Percentiles rank a stretch among this genome's conserved stretches.
Evolutionary conservation across 2,329 filamentous ascomycete genomes (phyloP).

Genomic region (Fusarium coicis): DNA sequence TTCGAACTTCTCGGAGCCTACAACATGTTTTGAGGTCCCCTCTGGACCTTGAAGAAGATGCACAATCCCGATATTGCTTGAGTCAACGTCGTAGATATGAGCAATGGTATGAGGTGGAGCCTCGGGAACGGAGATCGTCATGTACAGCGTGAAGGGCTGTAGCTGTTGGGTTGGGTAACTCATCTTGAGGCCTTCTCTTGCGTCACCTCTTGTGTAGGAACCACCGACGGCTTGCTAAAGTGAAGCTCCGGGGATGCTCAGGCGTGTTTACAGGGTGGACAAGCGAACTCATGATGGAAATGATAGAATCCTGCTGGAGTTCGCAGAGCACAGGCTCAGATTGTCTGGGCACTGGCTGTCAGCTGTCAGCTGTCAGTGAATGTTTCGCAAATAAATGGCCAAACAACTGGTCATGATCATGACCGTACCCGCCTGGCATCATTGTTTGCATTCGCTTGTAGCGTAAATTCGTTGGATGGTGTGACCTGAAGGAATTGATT

Average conservation of each 20-base stretch:
- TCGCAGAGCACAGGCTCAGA: not conserved
- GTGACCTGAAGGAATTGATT: not conserved
- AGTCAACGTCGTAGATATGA: slow-evolving; percentile 24
- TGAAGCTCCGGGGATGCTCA: not conserved
- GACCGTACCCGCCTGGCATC: not conserved
- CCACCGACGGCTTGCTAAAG: not conserved
- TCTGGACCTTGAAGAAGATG: slow-evolving; percentile 33
- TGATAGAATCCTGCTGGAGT: not conserved
- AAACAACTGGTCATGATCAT: not conserved
- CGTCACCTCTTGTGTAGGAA: not conserved
- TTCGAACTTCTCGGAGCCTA: slow-evolving; percentile 46
- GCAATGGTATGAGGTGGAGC: not conserved
- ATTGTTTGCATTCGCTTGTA: not conserved
- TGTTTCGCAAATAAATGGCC: not conserved
- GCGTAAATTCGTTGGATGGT: not conserved
- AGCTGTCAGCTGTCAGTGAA: not conserved
- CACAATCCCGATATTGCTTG: slow-evolving; percentile 2
- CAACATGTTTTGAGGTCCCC: slow-evolving; percentile 27
- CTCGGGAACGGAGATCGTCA: slow-evolving; percentile 40
- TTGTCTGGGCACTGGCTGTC: not conserved
- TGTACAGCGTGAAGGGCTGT: slow-evolving; percentile 40
- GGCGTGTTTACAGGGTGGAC: not conserved
- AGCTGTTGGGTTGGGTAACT: slow-evolving; percentile 31
- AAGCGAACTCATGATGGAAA: not conserved
- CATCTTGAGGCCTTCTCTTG: slow-evolving; percentile 10